Evolutionary conservation across 768 basidiomycete genomes (phyloP), one percentile per base, ranked within the genome.

Genomic region (Suillus weaverae): DNA sequence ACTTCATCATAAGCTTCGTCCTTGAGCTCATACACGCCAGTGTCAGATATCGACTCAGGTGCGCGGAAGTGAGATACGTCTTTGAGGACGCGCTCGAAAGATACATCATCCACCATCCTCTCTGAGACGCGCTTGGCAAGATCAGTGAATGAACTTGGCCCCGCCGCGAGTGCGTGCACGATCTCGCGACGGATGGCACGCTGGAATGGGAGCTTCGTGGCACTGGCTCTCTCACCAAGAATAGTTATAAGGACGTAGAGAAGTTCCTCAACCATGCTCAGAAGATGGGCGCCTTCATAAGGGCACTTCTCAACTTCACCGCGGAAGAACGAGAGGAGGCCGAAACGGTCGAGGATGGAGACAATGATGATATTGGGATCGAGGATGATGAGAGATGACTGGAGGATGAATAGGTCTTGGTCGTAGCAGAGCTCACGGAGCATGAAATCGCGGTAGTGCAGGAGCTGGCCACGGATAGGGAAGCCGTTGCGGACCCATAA

Each of bases 401-500:
- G 96, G 3, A 99, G 83, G 65, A 97, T 86, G 81, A 89, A 95
- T 20, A 97, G 81, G 68, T 95, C 97, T 74, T 98, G 95, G 75
- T 99, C 97, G 73, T 97, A 96, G 71, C 97, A 97, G 7, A 95
- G 83, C 74, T 99, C 97, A 22, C 97, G 90, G 32, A 98, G 86
- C 85, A 92, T 91, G 76, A 94, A 95, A 74, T 99, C 97, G 33
- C 95, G 90, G 74, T 99, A 99, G 74, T 99, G 97, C 61, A 96
- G 84, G 5, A 95, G 82, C 74, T 99, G 97, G 0, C 95, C 95
- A 1, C 97, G 90, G 69, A 99, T 96, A 18, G 91, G 91, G 71
- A 95, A 93, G 4, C 97, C 97, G 70, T 99, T 99, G 62, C 97
- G 91, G 9, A 97, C 96, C 97, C 97, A 99, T 5, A 99, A 83